phyloP scores from a whole-genome alignment of 768 basidiomycete genomes.

The Chalciporus sphaerocephalus region DNA sequence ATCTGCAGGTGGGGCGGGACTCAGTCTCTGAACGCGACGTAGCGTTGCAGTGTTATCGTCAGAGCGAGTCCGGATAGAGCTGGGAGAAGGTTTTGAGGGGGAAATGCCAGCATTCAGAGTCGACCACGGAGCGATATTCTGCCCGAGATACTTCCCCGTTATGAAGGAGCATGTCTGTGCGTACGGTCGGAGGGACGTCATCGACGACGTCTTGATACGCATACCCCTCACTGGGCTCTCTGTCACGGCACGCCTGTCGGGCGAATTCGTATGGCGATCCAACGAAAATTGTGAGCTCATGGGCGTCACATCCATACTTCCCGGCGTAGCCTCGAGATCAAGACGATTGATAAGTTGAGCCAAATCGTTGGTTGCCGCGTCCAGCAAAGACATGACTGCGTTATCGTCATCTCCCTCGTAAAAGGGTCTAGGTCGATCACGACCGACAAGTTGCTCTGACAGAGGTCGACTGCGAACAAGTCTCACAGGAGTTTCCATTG shows the following conservation, averaged over 20 bases:
- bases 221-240: conserved; percentile 38
- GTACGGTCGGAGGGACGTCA: conserved; percentile 51
- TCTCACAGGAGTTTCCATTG: conserved; percentile 34
- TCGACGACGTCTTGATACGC: conserved; percentile 38
- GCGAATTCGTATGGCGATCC: conserved; percentile 24
- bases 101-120: conserved; percentile 39
- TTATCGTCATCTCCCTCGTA: conserved; percentile 46
- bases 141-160: conserved; percentile 35
- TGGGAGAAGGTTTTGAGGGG: conserved; percentile 32
- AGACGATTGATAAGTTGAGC: conserved; percentile 74
- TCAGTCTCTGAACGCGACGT: conserved; percentile 44
- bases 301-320: conserved; percentile 47
- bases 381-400: conserved; percentile 67
- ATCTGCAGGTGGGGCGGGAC: conserved; percentile 56
- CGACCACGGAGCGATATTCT: conserved; percentile 64
- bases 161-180: conserved; percentile 30
- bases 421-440: conserved; percentile 45
- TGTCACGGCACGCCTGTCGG: conserved; percentile 23
- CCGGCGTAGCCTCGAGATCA: conserved; percentile 77
- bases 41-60: conserved; percentile 25
- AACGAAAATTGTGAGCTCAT: conserved; percentile 26
- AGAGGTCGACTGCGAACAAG: conserved; percentile 51
- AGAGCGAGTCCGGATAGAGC: conserved; percentile 17
- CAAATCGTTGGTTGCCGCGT: conserved; percentile 76
- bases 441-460: conserved; percentile 59